Evolutionary conservation across 2,329 filamentous ascomycete species (phyloP), one percentile per base, ranked within the genome.

Genomic region (Aspergillus niger): DNA sequence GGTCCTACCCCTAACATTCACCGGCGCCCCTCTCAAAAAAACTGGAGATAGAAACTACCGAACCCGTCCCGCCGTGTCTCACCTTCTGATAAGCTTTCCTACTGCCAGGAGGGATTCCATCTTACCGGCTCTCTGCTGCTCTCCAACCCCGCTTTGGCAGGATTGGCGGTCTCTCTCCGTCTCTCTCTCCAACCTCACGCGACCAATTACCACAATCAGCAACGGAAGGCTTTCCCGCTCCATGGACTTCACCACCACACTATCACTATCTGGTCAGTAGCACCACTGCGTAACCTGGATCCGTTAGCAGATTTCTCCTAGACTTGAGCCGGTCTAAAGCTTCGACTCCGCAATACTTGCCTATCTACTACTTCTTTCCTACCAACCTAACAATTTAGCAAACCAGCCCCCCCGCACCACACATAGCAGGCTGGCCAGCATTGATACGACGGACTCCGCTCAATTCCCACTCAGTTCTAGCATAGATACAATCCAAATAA

Each of bases 161-260:
- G 52, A 43, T 38, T 55, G 15, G 28, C 11, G 26, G 26, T 44
- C 28, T 30, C 39, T 36, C 24, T 20, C 11, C 13, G 28, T 24
- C 17, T 38, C n/a, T 38, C n/a, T 36, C 22, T 28, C 28, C 39
- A 24, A 24, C 51, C 38, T 39, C 53, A 55, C 53, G 53, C 53
- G 53, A 55, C 53, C 53, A 55, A 44, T 44, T 55, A 43, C 53
- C 53, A n/a, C 20, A 24, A 22, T 13, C 26, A 22, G 53, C 41
- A 10, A 11, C 39, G 39, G 39, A 43, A 11, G n/a, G 39, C n/a
- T 10, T 17, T 43, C 39, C 39, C 39, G 20, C 20, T 20, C 20
- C 20, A 20, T 20, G 39, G 28, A 30, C 28, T 20, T 20, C 39
- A n/a, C 39, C 15, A 43, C 39, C 39, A 1, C 32, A 36, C 32